These are phyloP conservation scores for Lentinula detonsa DNA, from an alignment of 768 basidiomycete species.

Conservation along the genomic window DNA sequence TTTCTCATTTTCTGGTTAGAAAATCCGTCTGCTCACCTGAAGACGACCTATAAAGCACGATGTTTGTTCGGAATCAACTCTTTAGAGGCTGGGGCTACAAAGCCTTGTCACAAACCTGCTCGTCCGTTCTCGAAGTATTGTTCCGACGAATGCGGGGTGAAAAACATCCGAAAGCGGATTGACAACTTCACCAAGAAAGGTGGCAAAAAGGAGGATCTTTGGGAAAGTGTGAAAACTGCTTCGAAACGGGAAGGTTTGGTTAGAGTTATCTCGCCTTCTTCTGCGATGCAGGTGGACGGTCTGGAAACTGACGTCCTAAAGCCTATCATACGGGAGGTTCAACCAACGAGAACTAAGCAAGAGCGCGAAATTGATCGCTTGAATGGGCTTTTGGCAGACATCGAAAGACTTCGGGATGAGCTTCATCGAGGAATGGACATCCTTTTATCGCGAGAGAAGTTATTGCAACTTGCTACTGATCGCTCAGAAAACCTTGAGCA, in stretches of 20 bases:
- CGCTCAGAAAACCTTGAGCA: constrained; percentile 58
- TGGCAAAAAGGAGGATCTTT: constrained; percentile 58
- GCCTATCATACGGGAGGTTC: constrained; percentile 15
- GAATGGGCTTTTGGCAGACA: constrained; percentile 44
- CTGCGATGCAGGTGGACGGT: constrained; percentile 15
- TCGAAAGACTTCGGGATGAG: constrained; percentile 56
- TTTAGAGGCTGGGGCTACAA: constrained; percentile 51
- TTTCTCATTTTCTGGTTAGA: constrained; percentile 28
- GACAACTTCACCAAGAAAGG: constrained; percentile 57
- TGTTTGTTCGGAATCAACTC: constrained; percentile 69
- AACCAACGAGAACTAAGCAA: constrained; percentile 37
- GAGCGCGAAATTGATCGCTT: constrained; percentile 55
- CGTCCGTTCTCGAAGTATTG: constrained; percentile 88
- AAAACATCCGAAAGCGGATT: constrained; percentile 62
- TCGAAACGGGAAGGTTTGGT: constrained; percentile 68
- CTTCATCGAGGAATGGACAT: constrained; percentile 67
- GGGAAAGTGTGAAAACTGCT: constrained; percentile 69
- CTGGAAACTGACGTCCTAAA: constrained; percentile 7
- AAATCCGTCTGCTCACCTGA: constrained; percentile 50
- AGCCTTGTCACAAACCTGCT: constrained; percentile 75
- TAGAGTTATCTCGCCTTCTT: constrained; percentile 29
- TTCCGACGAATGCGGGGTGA: constrained; percentile 81
- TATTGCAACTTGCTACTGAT: constrained; percentile 61
- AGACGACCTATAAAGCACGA: constrained; percentile 76
- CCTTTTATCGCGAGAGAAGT: constrained; percentile 61